Conservation (phyloP, 139 green algal genomes). For the Volvox africanus region DNA sequence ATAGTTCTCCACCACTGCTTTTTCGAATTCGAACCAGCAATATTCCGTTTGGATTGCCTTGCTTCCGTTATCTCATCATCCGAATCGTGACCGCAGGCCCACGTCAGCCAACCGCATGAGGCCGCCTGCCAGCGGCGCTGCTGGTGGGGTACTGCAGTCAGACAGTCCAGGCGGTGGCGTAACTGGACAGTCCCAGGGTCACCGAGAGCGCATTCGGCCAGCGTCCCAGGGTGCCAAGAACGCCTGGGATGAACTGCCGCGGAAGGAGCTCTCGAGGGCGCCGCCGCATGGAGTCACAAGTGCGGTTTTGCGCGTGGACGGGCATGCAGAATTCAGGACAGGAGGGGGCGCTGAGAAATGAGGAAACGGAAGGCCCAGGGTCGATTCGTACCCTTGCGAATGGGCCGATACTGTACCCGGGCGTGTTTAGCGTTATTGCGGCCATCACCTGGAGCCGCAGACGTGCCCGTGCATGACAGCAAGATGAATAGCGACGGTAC, state of each 20-base stretch:
- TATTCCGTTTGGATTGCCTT: too few species aligned
- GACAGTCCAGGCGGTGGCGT: not conserved
- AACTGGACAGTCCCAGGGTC: not conserved
- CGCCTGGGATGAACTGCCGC: constrained; percentile 51
- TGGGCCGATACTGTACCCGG: too few species aligned
- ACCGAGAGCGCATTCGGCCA: constrained; percentile 33
- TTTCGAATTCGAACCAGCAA: too few species aligned
- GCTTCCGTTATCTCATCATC: too few species aligned
- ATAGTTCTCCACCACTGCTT: too few species aligned
- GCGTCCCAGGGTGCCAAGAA: constrained; percentile 48
- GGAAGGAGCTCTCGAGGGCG: constrained; percentile 40
- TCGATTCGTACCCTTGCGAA: too few species aligned
- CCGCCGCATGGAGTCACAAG: constrained; percentile 26
- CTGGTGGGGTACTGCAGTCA: not conserved
- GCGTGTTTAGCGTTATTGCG: too few species aligned
- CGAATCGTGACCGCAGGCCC: too few species aligned
- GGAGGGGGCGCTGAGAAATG: not conserved
- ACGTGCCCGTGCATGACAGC: too few species aligned
- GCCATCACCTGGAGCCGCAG: too few species aligned
- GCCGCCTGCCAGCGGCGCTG: not conserved
- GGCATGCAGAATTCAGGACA: not conserved
- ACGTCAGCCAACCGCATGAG: not conserved
- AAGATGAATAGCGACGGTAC: too few species aligned
- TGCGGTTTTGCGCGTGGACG: not conserved
- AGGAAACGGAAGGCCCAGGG: not conserved